Base-by-base conservation (phyloP, 768 basidiomycete species). In the Chalciporus piperatus region DNA sequence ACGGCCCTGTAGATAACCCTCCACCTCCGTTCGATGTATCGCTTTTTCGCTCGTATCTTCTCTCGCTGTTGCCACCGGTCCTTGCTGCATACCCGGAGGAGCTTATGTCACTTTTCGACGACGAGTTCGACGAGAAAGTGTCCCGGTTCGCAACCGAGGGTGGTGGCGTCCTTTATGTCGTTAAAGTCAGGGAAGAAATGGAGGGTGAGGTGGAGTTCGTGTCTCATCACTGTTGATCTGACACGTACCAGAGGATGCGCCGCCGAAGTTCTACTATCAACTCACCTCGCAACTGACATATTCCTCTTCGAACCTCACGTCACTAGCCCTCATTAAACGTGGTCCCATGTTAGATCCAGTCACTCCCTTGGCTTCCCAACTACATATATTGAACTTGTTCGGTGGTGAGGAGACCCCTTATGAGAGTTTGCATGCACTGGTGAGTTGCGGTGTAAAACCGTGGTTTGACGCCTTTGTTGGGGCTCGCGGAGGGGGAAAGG, bases 381-480 rank as follows among this genome's bases (percentile, higher is more conserved):
- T 98, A 11, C 93, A 97, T 59, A 85, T 98, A 51, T 76, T 98
- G 41, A 98, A 95, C 61, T 79, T 98, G 14, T 98, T 91, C 59
- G 89, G 87, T 20, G 86, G 87, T 13, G 89, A 90, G 41, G 86
- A 89, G 54, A 91, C 89, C 1, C 94, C 96, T 0, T 99, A 98
- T 64, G 96, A 98, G 70, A 90, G 92, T 63, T 71, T 99, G 25
- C 96, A 98, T 66, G 92, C 93, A 10, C 81, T 99, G 19, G 92
- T 99, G 16, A 97, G 95, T 64, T 85, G 81, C 50, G 97, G 91
- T 59, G 94, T 99, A 23, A 96, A 98, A 60, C 95, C 95, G 0
- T 98, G 92, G 87, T 98, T 99, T 62, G 95, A 98, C 69, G 93
- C 96, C 14, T 98, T 96, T 62, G 94, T 98, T 23, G 93, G 89